A percentile compares a stretch with the other conserved stretches of the same genome.
Conservation (phyloP, 2,329 filamentous ascomycete species). For the Aspergillus ochraceus region DNA sequence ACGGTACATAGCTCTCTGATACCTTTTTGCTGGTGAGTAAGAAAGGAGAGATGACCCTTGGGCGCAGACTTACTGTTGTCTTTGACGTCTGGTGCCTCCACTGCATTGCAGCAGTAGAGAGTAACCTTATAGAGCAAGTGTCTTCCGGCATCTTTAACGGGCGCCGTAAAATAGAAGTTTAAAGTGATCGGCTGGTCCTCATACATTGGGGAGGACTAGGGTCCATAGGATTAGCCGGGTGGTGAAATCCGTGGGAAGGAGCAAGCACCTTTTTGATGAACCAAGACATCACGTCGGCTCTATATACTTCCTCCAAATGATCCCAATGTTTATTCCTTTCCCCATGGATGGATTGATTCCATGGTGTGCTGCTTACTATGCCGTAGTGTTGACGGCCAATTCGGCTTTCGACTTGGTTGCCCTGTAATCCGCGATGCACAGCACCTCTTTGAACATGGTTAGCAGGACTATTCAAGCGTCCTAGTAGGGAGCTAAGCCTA, state of each 20-base stretch:
- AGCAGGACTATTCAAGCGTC: not conserved
- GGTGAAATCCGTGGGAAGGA: not conserved
- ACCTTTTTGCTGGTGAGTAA: conserved; percentile 12
- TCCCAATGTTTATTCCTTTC: conserved; percentile 7
- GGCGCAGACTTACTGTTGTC: not conserved
- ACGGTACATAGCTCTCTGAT: conserved; percentile 16
- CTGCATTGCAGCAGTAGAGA: conserved; percentile 11
- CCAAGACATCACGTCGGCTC: conserved; percentile 12
- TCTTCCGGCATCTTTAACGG: rapidly evolving
- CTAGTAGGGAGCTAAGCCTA: conserved; percentile 3
- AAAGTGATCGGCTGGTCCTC: conserved; percentile 20
- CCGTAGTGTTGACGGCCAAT: conserved; percentile 25
- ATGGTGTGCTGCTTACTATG: rapidly evolving
- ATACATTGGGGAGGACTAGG: conserved; percentile 7
- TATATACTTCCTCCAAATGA: conserved; percentile 10
- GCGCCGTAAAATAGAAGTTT: not conserved
- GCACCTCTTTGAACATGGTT: conserved; percentile 20
- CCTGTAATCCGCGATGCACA: conserved; percentile 23
- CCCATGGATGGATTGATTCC: not conserved
- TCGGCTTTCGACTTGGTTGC: conserved; percentile 23
- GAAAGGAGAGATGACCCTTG: not conserved
- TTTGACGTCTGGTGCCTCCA: conserved; percentile 2
- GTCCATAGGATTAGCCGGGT: not conserved
- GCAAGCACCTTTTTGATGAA: conserved; percentile 23
- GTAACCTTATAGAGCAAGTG: not conserved